Base-by-base conservation (phyloP, 2,329 filamentous ascomycete genomes). In the Hymenotorrendiella dingleyae region DNA sequence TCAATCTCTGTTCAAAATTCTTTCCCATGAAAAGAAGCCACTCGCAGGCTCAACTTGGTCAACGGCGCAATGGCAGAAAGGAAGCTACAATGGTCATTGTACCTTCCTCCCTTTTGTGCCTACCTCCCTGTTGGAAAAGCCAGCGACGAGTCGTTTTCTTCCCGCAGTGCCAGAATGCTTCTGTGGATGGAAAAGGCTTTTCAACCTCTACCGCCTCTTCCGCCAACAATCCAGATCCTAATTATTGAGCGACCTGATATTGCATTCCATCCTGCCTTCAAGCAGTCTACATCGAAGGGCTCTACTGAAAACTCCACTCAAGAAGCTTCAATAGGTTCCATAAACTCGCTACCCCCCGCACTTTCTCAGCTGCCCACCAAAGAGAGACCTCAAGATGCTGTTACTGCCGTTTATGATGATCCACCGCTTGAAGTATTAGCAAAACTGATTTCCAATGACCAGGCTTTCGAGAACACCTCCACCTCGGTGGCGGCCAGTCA, bases 381-480 rank as follows among this genome's bases (percentile, higher is more conserved):
- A 27, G 16, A 16, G 14, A 14, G 20, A n/a, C 21, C 24, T 22
- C 23, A 23, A 5, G 17, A 9, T 39, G 14, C 21, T 12, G n/a
- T 11, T n/a, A 17, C 28, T 26, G 20, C 36, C 39, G 14, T 32
- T 35, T 24, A 41, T 45, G 16, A 33, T 16, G 33, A 42, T 6
- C 47, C 47, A 46, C 30, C 35, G 17, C 41, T 49, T 28, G 33
- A 45, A 52, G 47, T 47, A 36, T 24, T 40, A 37, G 46, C 61
- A 52, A 46, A 40, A 47, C 59, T 72, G 64, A 71, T 62, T 45
- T 36, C 46, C 29, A 9, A n/a, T 26, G 28, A 59, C 11, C 67
- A 97, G 93, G 93, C 93, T 50, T 98, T 98, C 67, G 93, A 98
- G 72, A 97, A 97, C 80, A 94, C 93, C 57, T 96, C 91, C 43